A percentile compares a stretch with the other conserved stretches of the same genome.
These are phyloP conservation scores for Laguncularia racemosa DNA, from an alignment of 345 rosid genomes.

Conservation along the genomic window DNA sequence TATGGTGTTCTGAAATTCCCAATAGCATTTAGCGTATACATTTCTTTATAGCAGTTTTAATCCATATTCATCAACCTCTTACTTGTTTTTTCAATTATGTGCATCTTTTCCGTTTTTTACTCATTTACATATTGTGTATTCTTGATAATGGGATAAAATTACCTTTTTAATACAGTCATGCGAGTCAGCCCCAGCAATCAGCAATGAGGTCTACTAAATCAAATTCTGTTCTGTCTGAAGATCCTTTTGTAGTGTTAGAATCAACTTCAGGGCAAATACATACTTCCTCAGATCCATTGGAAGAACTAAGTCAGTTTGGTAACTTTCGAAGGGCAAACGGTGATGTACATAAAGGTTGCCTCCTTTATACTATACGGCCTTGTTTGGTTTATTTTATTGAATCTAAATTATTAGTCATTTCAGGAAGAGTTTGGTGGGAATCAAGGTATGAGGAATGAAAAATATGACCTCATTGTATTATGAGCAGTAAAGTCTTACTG, in stretches of 20 bases:
- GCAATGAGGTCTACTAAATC: constrained; percentile 11
- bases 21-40: not conserved
- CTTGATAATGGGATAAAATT: not conserved
- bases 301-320: constrained; percentile 38
- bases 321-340: constrained; percentile 27
- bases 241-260: constrained; percentile 67
- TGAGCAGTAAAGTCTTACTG: too few relatives aligned
- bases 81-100: not conserved
- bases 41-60: not conserved
- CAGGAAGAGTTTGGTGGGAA: too few relatives aligned
- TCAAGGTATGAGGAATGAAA: too few relatives aligned
- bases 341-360: constrained; percentile 17
- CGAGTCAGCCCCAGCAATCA: constrained; percentile 11
- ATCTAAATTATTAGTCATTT: too few relatives aligned
- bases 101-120: too few relatives aligned
- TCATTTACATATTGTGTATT: too few relatives aligned
- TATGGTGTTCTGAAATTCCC: not conserved
- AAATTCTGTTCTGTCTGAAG: constrained; percentile 28
- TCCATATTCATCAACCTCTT: not conserved
- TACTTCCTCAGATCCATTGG: constrained; percentile 49
- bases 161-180: constrained; percentile 7
- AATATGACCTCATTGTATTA: too few relatives aligned
- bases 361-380: not conserved
- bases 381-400: too few relatives aligned
- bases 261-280: constrained; percentile 28